Evolutionary conservation across 129 eudicot genomes (phyloP), one percentile per base, ranked within the genome.

Genomic region (Lonicera japonica): DNA sequence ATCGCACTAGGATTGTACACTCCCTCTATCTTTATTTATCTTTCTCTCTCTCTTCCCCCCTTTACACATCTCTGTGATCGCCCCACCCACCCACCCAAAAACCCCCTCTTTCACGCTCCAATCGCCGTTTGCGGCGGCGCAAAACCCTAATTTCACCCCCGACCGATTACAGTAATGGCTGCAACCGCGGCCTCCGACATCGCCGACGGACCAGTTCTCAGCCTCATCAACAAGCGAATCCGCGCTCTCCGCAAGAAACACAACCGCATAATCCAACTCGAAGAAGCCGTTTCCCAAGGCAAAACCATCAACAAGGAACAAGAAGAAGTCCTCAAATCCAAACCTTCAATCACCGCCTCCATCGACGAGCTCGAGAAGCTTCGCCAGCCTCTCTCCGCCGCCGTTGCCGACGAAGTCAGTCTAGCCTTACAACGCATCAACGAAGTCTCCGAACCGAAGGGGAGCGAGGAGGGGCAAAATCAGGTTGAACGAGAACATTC

Each of bases 311-410:
- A 87, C 78, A 84, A 84, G 11, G 98, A 92, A 47, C 98, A 92
- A 58, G 79, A 85, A 36, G 95, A 85, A 21, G 70, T 84, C 5
- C 74, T 79, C 8, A 75, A 73, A 38, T 77, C 96, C 2, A 94
- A 85, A 64, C 67, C 87, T 46, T 41, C 84, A 5, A 68, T 88
- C 17, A 8, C 68, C 38, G 77, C 77, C 21, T 77, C 73, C 11
- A 74, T 94, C 14, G 96, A 94, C 20, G 99, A 94, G 73, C 96
- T 94, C 69, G 96, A 88, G 67, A 94, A 83, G 81, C 75, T 94
- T 3, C 76, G 81, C 0, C 77, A 77, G 39, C 99, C 95, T 0
- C 64, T 94, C 22, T 58, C 82, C 18, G 38, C 24, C 13, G 99
- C 99, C 57, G 72, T 94, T 0, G 61, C 77, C 36, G 85, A 88